These are phyloP conservation scores for Saturnispora halmiae DNA, from an alignment of 805 yeast species.

Conservation along the genomic window DNA sequence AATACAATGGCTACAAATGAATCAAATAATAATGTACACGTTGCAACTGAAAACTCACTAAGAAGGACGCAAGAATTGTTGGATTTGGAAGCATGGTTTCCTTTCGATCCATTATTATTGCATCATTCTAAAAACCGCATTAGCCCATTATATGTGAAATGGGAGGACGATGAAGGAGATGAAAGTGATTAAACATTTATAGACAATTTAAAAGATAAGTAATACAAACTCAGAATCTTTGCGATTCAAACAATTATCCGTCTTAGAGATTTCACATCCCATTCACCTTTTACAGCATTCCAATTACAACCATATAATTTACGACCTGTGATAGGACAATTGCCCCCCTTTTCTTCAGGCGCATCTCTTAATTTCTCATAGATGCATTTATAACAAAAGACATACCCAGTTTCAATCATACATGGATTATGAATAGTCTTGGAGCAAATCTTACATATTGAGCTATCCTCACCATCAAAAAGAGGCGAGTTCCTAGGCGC, in stretches of 20 bases:
- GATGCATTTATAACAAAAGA: conserved; percentile 83
- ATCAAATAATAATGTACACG: not conserved
- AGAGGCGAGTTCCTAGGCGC: not conserved
- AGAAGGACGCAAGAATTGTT: conserved; percentile 59
- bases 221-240: no score
- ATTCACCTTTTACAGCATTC: conserved; percentile 45
- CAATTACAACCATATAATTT: conserved; percentile 63
- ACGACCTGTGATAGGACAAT: conserved; percentile 79
- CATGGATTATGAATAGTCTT: conserved; percentile 67
- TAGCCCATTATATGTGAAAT: conserved; percentile 58
- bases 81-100: conserved; percentile 90
- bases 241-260: conserved; percentile 44
- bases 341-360: conserved; percentile 43
- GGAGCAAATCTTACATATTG: conserved; percentile 61
- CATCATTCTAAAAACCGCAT: conserved; percentile 50
- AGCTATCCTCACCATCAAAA: conserved; percentile 8
- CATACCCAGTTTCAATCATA: conserved; percentile 83
- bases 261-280: conserved; percentile 71
- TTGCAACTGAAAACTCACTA: conserved; percentile 12
- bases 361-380: conserved; percentile 49
- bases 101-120: conserved; percentile 85
- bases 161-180: conserved; percentile 65
- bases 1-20: not conserved
- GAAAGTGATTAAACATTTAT: conserved; percentile 25
- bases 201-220: no score